Base-by-base conservation (phyloP, 257 asterid species). In the Solanum megistacrolobum region DNA sequence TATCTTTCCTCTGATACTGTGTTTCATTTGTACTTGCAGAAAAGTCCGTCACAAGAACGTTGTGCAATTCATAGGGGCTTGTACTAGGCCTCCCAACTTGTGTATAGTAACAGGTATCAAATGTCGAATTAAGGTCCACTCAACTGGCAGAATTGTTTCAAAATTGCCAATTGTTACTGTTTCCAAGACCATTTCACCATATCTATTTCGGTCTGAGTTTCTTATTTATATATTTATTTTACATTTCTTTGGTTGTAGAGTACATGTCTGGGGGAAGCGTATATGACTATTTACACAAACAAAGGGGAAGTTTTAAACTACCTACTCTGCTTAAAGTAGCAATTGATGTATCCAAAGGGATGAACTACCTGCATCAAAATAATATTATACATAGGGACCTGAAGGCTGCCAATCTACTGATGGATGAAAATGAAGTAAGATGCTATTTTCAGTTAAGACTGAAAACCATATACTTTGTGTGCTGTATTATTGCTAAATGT, bases 191-290 rank as follows among this genome's bases (percentile, higher is more conserved):
- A 14, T 58, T 36, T 43, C 36, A 35, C 58, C 58, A 12, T 58
- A 18, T 55, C 36, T 6, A 32, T 86, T 87, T 16, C 76, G 11
- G 31, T 82, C 3, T 12, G 69, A 82, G 43, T 83, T 55, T 46
- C 87, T 62, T 85, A 43, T 25, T 39, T 75, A 18, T 43, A 31
- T 83, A 82, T 85, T 88, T 89, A 75, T 84, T 36, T 83, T 73
- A 84, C 75, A 69, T 71, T 68, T 85, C 74, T 84, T 62, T 89
- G 88, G 88, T 89, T 87, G 48, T 89, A 97, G 99, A 96, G 89
- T 97, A 88, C 90, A 97, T 97, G 99, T 91, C 96, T 79, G 99
- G 99, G 82, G 99, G 99, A 89, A 97, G 99, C 84, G 98, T 97
- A 16, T 97, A 97, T 76, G 99, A 97, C 91, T 96, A 92, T 87